These are phyloP conservation scores for Triglochin maritima DNA, from an alignment of 106 monocot genomes.

Conservation along the genomic window DNA sequence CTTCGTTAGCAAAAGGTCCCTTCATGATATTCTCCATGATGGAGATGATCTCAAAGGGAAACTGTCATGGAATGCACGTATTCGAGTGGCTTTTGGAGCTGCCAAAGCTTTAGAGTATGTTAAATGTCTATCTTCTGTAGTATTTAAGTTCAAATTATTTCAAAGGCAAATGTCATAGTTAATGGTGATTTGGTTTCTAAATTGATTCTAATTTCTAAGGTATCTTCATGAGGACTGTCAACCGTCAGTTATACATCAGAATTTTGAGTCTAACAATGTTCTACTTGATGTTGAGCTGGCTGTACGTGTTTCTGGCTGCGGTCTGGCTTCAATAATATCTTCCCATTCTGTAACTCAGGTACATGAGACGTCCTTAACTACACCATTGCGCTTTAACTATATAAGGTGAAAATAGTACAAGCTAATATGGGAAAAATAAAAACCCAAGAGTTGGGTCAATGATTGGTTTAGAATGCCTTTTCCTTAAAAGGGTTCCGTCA, in stretches of 20 bases:
- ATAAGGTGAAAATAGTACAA: too few relatives aligned
- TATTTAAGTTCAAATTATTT: not conserved
- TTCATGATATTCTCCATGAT: slow-evolving; percentile 70
- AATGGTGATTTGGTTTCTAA: too few relatives aligned
- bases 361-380: not conserved
- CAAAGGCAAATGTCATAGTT: too few relatives aligned
- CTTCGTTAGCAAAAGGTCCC: slow-evolving; percentile 52
- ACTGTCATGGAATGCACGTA: slow-evolving; percentile 84
- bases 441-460: too few relatives aligned
- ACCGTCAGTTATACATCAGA: slow-evolving; percentile 63
- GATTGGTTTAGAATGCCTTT: too few relatives aligned
- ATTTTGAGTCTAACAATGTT: slow-evolving; percentile 66
- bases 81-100: slow-evolving; percentile 68
- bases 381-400: too few relatives aligned
- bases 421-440: too few relatives aligned
- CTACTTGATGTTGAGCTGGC: slow-evolving; percentile 58
- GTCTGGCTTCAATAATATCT: slow-evolving; percentile 51
- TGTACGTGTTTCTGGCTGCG: slow-evolving; percentile 75
- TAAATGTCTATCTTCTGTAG: not conserved
- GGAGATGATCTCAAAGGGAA: slow-evolving; percentile 46
- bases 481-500: too few relatives aligned
- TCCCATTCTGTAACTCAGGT: slow-evolving; percentile 77
- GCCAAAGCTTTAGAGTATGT: slow-evolving; percentile 95
- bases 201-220: slow-evolving; percentile 16
- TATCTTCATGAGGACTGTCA: slow-evolving; percentile 85